These are phyloP conservation scores for Fusarium aywerte DNA, from an alignment of 2,329 filamentous ascomycete genomes.

Conservation along the genomic window DNA sequence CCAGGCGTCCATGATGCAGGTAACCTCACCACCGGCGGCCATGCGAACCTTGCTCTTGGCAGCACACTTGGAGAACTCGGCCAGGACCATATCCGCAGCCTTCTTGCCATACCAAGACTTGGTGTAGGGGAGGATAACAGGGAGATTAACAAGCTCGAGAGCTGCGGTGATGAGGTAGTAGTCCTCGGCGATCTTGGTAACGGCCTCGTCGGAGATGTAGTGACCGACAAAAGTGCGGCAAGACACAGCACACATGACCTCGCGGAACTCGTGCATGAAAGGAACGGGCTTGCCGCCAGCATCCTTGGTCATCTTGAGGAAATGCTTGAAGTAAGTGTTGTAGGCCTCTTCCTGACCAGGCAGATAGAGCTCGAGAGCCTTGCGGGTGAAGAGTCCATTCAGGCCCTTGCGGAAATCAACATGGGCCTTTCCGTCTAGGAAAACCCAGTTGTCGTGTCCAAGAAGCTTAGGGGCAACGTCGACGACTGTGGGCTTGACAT, in stretches of 20 bases:
- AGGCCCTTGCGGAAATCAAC: slow-evolving; percentile 98
- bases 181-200: slow-evolving; percentile 95
- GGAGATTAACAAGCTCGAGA: slow-evolving; percentile 97
- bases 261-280: slow-evolving; percentile 93
- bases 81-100: slow-evolving; percentile 89
- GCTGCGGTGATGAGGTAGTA: slow-evolving; percentile 97
- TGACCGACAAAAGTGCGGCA: slow-evolving; percentile 97
- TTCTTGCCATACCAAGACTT: slow-evolving; percentile 98
- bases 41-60: slow-evolving; percentile 94
- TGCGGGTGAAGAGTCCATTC: slow-evolving; percentile 92
- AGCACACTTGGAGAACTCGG: slow-evolving; percentile 89
- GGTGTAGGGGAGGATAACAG: slow-evolving; percentile 93
- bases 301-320: slow-evolving; percentile 78
- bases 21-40: slow-evolving; percentile 84
- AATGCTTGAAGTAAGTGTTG: slow-evolving; percentile 83
- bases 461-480: slow-evolving; percentile 94
- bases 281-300: slow-evolving; percentile 78
- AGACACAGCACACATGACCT: slow-evolving; percentile 93
- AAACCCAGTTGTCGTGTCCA: slow-evolving; percentile 93
- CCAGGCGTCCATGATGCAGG: slow-evolving; percentile 97
- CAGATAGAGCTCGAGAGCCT: slow-evolving; percentile 87
- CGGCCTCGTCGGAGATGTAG: slow-evolving; percentile 89
- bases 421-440: slow-evolving; percentile 93
- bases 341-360: slow-evolving; percentile 94
- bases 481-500: slow-evolving; percentile 96